These are phyloP conservation scores for Leccinum longicurvipes DNA, from an alignment of 768 basidiomycete species.

Conservation along the genomic window DNA sequence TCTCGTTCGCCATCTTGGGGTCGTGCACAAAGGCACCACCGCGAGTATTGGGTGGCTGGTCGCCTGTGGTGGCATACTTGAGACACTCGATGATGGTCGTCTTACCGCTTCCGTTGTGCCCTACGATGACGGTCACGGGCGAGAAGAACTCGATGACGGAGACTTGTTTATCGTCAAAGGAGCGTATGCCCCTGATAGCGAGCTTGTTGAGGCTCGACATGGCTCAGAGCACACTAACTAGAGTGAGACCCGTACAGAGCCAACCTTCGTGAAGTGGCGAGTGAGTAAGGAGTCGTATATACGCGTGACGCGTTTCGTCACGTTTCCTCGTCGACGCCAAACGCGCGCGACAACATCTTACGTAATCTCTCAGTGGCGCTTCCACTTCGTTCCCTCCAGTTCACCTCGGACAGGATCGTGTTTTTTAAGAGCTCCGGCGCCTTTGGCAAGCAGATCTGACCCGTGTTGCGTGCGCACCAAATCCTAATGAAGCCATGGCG, in stretches of 20 bases:
- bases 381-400: no score
- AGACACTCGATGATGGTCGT: constrained; percentile 99
- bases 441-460: neutral
- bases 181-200: constrained; percentile 90
- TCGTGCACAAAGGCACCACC: constrained; percentile 99
- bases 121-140: constrained; percentile 97
- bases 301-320: neutral
- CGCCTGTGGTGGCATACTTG: constrained; percentile 98
- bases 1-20: constrained; percentile 99
- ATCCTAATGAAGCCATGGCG: no score
- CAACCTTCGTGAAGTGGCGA: no score
- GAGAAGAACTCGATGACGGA: constrained; percentile 95
- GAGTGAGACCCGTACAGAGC: no score
- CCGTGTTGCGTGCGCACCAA: no score
- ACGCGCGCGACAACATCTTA: neutral
- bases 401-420: no score
- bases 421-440: no score
- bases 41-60: constrained; percentile 95
- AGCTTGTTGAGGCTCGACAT: constrained; percentile 89
- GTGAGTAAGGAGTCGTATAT: no score
- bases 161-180: constrained; percentile 94
- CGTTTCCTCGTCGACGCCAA: no score
- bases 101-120: constrained; percentile 97
- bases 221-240: neutral
- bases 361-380: no score